Evolutionary conservation across 169 alveolate genomes (phyloP).

Genomic region (Amoebophrya sp.): DNA sequence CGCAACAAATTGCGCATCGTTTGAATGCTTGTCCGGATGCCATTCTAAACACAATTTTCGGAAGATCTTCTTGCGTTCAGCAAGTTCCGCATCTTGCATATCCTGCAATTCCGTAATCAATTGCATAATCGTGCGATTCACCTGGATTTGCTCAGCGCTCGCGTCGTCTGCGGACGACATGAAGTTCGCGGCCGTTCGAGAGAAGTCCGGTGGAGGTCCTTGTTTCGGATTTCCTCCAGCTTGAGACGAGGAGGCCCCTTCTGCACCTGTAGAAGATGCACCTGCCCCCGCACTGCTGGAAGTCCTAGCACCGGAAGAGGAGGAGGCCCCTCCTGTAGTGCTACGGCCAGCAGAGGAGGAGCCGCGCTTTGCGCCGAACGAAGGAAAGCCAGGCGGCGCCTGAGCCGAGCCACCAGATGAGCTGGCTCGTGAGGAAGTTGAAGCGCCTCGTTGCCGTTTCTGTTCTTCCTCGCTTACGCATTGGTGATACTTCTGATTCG

Average conservation of each 20-base stretch:
- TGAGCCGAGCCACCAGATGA: background rate
- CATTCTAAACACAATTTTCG: background rate
- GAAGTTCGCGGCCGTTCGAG: constrained; percentile 15
- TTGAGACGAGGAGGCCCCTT: background rate
- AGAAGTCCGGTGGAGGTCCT: background rate
- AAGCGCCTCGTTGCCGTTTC: background rate
- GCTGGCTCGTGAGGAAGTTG: background rate
- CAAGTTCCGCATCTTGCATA: too few species aligned
- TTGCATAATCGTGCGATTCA: background rate
- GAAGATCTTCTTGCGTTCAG: constrained; percentile 10
- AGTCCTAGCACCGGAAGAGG: background rate
- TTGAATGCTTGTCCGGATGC: background rate
- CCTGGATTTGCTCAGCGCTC: background rate
- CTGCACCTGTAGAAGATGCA: background rate
- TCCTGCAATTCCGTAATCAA: background rate
- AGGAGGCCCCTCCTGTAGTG: background rate
- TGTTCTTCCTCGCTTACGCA: background rate
- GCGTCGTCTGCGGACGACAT: background rate
- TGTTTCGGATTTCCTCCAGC: background rate
- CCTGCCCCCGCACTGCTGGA: background rate
- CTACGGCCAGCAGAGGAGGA: background rate
- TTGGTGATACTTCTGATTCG: background rate
- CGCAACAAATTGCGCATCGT: background rate
- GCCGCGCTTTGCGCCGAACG: background rate
- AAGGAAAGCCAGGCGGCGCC: background rate